Evolutionary conservation across 2,329 filamentous ascomycete genomes (phyloP).

Genomic region (Rasamsonia emersonii): DNA sequence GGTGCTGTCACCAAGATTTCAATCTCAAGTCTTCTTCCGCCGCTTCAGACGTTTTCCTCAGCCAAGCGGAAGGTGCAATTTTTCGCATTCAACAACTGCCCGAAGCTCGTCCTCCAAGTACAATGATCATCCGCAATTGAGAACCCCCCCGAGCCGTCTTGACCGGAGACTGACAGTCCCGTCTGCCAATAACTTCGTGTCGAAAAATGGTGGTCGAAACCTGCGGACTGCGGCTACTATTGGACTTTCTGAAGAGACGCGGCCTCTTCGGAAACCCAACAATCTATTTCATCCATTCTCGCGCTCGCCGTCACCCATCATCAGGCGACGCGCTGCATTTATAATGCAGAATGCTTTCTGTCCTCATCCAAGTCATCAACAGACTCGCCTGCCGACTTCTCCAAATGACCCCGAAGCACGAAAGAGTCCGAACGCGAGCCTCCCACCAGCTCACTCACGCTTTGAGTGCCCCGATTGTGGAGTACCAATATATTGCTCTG

Average conservation of each 20-base stretch:
- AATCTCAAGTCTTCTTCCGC: constrained; percentile 14
- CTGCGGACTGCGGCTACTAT: constrained; percentile 20
- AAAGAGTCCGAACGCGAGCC: constrained; percentile 39
- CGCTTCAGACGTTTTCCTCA: constrained; percentile 17
- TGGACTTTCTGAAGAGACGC: constrained; percentile 16
- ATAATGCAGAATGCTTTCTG: constrained; percentile 93
- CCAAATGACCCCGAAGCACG: constrained; percentile 55
- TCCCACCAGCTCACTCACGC: constrained; percentile 70
- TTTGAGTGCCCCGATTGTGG: constrained; percentile 97
- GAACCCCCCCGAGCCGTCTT: constrained; percentile 11
- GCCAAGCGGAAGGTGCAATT: constrained; percentile 17
- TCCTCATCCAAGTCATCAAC: constrained; percentile 78
- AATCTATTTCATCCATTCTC: constrained; percentile 93
- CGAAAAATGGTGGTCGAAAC: constrained; percentile 12
- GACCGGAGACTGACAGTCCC: constrained; percentile 10
- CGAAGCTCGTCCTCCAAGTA: constrained; percentile 21
- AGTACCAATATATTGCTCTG: constrained; percentile 84
- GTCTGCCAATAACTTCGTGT: constrained; percentile 4
- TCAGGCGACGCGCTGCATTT: constrained; percentile 77
- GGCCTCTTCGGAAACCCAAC: constrained; percentile 54
- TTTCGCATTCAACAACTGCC: constrained; percentile 2
- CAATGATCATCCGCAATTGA: constrained; percentile 14
- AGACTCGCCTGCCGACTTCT: constrained; percentile 59
- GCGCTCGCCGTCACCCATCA: constrained; percentile 77
- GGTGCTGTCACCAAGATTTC: constrained; percentile 22